Conservation (phyloP, 2,329 filamentous ascomycete species). For the Fusarium lateritium region DNA sequence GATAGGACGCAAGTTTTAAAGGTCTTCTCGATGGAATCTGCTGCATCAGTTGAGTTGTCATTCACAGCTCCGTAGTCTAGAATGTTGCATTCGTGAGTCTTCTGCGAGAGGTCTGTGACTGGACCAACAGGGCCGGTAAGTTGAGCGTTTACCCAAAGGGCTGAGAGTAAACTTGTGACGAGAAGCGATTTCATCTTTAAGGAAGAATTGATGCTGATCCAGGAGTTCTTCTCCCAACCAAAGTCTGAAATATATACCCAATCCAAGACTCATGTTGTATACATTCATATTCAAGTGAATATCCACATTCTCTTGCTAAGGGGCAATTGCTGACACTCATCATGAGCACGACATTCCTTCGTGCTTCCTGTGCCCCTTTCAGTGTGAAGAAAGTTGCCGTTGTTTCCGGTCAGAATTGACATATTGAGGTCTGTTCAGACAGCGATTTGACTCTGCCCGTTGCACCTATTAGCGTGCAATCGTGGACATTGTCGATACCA, state of each 20-base stretch:
- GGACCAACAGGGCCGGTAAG: background rate
- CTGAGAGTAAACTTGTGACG: background rate
- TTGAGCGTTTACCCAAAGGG: background rate
- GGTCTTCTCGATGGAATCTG: background rate
- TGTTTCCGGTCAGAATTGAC: background rate
- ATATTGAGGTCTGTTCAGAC: too few species aligned
- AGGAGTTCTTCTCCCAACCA: rapidly evolving
- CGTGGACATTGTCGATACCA: background rate
- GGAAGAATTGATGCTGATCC: rapidly evolving
- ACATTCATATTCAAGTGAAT: background rate
- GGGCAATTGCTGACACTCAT: rapidly evolving
- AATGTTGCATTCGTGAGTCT: background rate
- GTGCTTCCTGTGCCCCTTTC: background rate
- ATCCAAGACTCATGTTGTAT: too few species aligned
- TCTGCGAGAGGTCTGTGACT: background rate
- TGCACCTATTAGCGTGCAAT: background rate
- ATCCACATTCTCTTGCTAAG: background rate
- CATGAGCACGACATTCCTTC: background rate
- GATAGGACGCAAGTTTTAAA: conserved; percentile 2
- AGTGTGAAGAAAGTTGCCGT: background rate
- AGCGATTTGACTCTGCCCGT: background rate
- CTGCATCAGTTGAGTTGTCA: background rate
- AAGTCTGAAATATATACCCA: background rate
- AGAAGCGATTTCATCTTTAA: background rate
- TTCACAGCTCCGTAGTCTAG: background rate